Base-by-base conservation (phyloP, 139 green algal species). In the Coelastrella sp. region DNA sequence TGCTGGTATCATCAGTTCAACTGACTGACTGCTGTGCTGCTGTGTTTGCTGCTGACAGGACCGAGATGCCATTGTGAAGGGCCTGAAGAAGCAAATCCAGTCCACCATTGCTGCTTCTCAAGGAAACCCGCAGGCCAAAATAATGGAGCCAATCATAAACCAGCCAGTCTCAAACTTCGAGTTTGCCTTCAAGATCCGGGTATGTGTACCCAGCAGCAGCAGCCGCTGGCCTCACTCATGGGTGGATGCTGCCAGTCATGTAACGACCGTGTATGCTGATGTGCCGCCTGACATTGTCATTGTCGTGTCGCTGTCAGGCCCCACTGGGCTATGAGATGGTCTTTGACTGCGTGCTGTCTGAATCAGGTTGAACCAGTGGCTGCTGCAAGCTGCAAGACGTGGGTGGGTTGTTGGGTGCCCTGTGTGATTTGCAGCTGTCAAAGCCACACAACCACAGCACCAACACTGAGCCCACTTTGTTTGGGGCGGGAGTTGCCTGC, bases 111-210 rank as follows among this genome's bases (percentile, higher is more conserved):
- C 22, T n/a, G 7, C 15, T 20, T 65, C 25, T 7, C 20, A 14
- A 0, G 17, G 15, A 4, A 20, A 12, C 24, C 84, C 84, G 7
- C 84, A 88, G 49, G 84, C 76, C 75, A 78, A 79, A 19, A 8
- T 78, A 20, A 85, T 90, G 87, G 79, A 87, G 80, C 79, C 79
- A 27, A 7, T 91, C n/a, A 15, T 83, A 19, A 92, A 87, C 84
- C 63, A 91, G 8, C 72, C 91, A 17, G 92, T 90, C 73, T 92
- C 85, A 27, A 92, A 95, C 61, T 97, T 97, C 89, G 83, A 97
- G 89, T 97, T 95, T 85, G 96, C 94, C 9, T 97, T 97, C 92
- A 97, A 97, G 89, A 95, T 97, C 89, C 87, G 95, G 90, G 94
- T 95, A 49, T 49, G 35, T 49, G 35, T 49, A 5, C 3, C 35